Conservation (phyloP, 441 rosid genomes). For the Adansonia rubrostipa region DNA sequence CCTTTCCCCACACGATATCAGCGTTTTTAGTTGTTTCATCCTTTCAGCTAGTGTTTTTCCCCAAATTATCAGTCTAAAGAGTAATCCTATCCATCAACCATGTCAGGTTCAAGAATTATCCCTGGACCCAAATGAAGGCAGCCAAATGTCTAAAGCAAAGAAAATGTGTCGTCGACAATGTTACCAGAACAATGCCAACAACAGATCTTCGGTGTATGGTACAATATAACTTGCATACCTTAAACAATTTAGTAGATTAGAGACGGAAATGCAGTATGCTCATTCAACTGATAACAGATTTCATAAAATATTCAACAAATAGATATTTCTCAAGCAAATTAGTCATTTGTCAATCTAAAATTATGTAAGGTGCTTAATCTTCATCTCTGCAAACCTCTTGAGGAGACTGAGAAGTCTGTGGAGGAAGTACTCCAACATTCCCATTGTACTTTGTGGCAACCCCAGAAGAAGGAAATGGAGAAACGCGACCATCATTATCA, state of each 20-base stretch:
- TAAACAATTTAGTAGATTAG: neutral
- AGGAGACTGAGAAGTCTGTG: constrained; percentile 72
- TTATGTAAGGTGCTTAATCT: constrained; percentile 25
- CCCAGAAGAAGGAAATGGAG: constrained; percentile 77
- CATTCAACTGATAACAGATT: neutral
- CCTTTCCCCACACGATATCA: constrained; percentile 43
- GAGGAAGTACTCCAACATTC: constrained; percentile 70
- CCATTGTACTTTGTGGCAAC: constrained; percentile 81
- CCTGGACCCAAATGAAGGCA: neutral
- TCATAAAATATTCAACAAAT: neutral
- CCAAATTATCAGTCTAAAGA: constrained; percentile 20
- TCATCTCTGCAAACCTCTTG: constrained; percentile 75
- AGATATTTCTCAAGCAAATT: constrained; percentile 2
- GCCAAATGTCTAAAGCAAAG: neutral
- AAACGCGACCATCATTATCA: constrained; percentile 78
- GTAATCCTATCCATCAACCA: constrained; percentile 29
- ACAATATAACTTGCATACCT: neutral
- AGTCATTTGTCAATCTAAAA: constrained; percentile 10
- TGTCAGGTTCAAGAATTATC: constrained; percentile 3
- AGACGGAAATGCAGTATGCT: neutral
- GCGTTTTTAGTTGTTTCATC: constrained; percentile 23
- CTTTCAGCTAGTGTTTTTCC: constrained; percentile 17
- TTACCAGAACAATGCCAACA: neutral
- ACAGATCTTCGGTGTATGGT: neutral
- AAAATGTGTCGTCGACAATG: neutral